phyloP scores from a whole-genome alignment of 371 early-diverging fungal genomes.

The Polyrhizophydium stewartii region DNA sequence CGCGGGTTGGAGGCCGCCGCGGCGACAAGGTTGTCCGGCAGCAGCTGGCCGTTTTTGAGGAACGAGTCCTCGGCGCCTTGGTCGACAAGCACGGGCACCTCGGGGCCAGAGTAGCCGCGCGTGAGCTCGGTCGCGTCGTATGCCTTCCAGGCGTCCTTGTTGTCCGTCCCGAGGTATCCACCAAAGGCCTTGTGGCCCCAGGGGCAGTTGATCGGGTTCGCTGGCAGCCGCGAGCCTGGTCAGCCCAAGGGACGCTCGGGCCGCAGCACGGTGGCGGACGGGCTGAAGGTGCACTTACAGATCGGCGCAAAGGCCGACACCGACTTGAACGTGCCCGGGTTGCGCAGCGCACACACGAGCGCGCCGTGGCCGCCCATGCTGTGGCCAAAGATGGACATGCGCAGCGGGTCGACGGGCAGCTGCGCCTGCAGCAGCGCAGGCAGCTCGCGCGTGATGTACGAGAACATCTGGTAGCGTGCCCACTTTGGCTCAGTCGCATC shows the following conservation, averaged over 20 bases:
- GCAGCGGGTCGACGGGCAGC: constrained; percentile 61
- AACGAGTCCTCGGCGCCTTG: constrained; percentile 72
- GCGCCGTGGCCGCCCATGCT: constrained; percentile 91
- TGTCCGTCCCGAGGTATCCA: constrained; percentile 64
- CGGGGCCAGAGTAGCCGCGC: constrained; percentile 24
- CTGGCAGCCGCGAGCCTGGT: constrained; percentile 4
- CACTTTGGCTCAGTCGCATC: constrained; percentile 54
- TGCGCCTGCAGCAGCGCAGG: constrained; percentile 48
- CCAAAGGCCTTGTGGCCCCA: constrained; percentile 80
- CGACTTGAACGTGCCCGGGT: constrained; percentile 61
- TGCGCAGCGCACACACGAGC: constrained; percentile 64
- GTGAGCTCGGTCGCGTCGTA: constrained; percentile 75
- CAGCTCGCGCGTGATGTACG: constrained; percentile 74
- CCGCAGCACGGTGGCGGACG: neutral
- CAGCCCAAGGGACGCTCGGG: neutral
- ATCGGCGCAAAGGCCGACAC: constrained; percentile 87
- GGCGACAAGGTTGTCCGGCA: constrained; percentile 52
- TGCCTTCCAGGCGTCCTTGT: constrained; percentile 51
- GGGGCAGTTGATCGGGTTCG: constrained; percentile 58
- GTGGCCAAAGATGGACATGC: constrained; percentile 74
- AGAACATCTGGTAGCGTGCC: constrained; percentile 78
- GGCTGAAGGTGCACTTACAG: constrained; percentile 28
- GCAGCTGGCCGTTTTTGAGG: constrained; percentile 53
- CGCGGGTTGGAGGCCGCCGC: constrained; percentile 32
- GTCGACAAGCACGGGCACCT: constrained; percentile 43